Evolutionary conservation across 2,329 filamentous ascomycete genomes (phyloP), one percentile per base, ranked within the genome.

Genomic region (Pseudocercospora pini-densiflorae): DNA sequence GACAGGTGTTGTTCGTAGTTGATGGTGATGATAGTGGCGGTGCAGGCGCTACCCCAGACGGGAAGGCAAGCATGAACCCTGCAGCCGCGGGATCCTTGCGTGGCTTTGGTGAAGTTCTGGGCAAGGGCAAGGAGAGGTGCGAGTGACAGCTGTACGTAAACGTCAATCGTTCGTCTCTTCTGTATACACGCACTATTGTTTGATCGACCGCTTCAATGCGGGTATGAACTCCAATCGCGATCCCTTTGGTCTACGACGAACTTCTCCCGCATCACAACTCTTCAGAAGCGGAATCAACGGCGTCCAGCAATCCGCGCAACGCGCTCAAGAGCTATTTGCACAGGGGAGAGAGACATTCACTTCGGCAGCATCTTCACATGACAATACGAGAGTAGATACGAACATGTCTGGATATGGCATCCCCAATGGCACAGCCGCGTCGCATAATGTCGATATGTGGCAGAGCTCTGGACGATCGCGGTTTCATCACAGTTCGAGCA

Each of bases 201-300:
- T 33, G 1, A n/a, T n/a, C 51, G 51, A 31, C 51, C 51, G 51
- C 59, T n/a, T 51, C 33, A 63, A 64, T 66, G 51, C 70, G 73
- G 74, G 70, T 51, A 82, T 82, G 81, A 80, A 81, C 78, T 49
- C 47, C 61, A 80, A 78, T 70, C 77, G 81, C 70, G 81, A 82
- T 72, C 80, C 81, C 14, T 82, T 83, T 77, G 81, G 79, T 72
- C 73, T 82, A 69, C 81, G 80, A 71, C 69, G 70, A 43, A 72
- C 62, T 31, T 67, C 71, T 24, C 68, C 69, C 33, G 73, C 72
- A 27, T 61, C 67, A 27, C 62, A 71, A 24, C 64, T 73, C 49
- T 68, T 75, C 19, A 55, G 51, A 55, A 55, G 51, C 51, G 51
- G 51, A 12, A 55, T 55, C 51, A 31, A 24, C 51, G 27, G 51